Evolutionary conservation across 2,329 filamentous ascomycete species (phyloP).

Genomic region (Hymenoscyphus repandus): DNA sequence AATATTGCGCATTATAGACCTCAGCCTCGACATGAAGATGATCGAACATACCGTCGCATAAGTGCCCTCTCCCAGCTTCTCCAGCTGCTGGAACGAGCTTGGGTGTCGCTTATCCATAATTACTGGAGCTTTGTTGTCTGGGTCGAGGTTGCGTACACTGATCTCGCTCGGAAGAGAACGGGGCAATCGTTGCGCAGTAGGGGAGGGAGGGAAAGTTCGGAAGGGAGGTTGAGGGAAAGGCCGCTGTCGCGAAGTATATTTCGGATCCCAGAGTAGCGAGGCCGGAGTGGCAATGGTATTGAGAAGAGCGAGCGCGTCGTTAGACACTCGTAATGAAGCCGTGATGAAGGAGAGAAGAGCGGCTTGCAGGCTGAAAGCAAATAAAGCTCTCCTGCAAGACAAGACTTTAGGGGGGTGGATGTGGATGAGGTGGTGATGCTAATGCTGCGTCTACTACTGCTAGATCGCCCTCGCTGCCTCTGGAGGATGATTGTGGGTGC

Average conservation of each 20-base stretch:
- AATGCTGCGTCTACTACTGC: too few species aligned
- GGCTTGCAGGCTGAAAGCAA: slow-evolving; percentile 3
- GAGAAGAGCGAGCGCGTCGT: slow-evolving; percentile 27
- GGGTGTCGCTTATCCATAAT: slow-evolving; percentile 89
- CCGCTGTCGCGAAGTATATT: slow-evolving; percentile 32
- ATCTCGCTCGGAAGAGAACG: slow-evolving; percentile 29
- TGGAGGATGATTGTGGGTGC: too few species aligned
- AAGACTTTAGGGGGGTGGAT: neutral
- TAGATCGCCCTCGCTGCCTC: too few species aligned
- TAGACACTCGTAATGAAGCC: slow-evolving; percentile 29
- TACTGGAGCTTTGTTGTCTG: slow-evolving; percentile 15
- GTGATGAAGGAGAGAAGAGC: slow-evolving; percentile 21
- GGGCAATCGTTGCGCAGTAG: slow-evolving; percentile 18
- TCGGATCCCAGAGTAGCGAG: slow-evolving; percentile 37
- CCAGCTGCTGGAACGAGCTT: slow-evolving; percentile 92
- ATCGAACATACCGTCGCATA: slow-evolving; percentile 86
- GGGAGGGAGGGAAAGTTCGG: slow-evolving; percentile 30
- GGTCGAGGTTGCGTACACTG: slow-evolving; percentile 29
- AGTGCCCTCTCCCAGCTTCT: slow-evolving; percentile 97
- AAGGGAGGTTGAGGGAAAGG: slow-evolving; percentile 23
- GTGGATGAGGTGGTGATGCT: neutral
- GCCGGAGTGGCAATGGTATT: slow-evolving; percentile 34
- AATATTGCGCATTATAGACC: too few species aligned
- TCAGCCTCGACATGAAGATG: too few species aligned
- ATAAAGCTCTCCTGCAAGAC: slow-evolving; percentile 1